phyloP scores from a whole-genome alignment of 164 flowering plant species.

The Vitis amurensis region DNA sequence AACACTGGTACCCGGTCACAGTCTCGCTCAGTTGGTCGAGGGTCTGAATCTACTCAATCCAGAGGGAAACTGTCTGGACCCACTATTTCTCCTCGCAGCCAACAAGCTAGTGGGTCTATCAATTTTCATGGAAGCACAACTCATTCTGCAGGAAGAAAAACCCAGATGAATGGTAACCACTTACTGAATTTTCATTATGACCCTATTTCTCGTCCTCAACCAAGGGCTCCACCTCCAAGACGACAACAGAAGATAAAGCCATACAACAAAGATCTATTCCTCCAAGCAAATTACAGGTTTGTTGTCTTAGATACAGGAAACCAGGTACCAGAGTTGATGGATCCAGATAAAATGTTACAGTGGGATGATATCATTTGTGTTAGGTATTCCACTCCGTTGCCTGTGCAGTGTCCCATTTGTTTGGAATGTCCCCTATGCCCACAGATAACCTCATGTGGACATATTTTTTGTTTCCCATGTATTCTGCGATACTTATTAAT shows the following conservation, averaged over 20 bases:
- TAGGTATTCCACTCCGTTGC: conserved; percentile 63
- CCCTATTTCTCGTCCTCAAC: conserved; percentile 69
- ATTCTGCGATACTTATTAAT: conserved; percentile 72
- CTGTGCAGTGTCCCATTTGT: conserved; percentile 93
- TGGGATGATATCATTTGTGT: conserved; percentile 97
- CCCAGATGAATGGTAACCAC: conserved; percentile 73
- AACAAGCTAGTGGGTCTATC: conserved; percentile 24
- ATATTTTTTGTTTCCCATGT: conserved; percentile 95
- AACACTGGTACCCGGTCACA: conserved; percentile 20
- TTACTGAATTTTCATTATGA: conserved; percentile 89
- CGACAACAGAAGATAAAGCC: conserved; percentile 68
- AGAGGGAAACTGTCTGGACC: conserved; percentile 32
- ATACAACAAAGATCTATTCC: conserved; percentile 87
- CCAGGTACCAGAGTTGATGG: conserved; percentile 49
- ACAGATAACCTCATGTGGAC: conserved; percentile 99
- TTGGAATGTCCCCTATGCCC: conserved; percentile 88
- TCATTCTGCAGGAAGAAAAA: conserved; percentile 47
- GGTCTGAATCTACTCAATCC: conserved; percentile 24
- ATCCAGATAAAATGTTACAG: conserved; percentile 85
- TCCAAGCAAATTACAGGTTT: conserved; percentile 94
- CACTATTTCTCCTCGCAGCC: conserved; percentile 21
- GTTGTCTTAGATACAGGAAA: conserved; percentile 74
- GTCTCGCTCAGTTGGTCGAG: conserved; percentile 23
- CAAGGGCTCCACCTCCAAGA: conserved; percentile 66
- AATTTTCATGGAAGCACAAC: conserved; percentile 25